A percentile compares a stretch with the other conserved stretches of the same genome.
Evolutionary conservation across 192 early-diverging fungal genomes (phyloP).

Genomic region (Podochytrium sp.): DNA sequence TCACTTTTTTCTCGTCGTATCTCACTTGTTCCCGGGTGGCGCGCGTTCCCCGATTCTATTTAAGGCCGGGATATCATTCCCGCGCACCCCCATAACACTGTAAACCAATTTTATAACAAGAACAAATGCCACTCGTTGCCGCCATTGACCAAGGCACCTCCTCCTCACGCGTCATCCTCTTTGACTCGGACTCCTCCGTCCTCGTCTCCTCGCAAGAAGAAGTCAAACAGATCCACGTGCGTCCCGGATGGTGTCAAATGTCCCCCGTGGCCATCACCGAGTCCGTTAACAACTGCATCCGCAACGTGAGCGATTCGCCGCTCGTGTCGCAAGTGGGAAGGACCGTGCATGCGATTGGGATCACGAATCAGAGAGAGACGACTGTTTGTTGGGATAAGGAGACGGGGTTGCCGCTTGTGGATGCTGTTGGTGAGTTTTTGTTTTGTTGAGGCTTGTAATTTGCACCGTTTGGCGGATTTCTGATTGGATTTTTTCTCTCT

Average conservation of each 20-base stretch:
- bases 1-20: no score
- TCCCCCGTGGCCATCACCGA: constrained; percentile 77
- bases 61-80: no score
- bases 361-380: constrained; percentile 96
- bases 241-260: constrained; percentile 87
- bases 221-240: constrained; percentile 67
- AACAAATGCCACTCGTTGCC: constrained; percentile 43
- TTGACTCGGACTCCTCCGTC: constrained; percentile 74
- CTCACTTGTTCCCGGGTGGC: no score
- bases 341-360: constrained; percentile 72
- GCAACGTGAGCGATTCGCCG: constrained; percentile 59
- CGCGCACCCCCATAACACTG: no score
- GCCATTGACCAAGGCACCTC: constrained; percentile 95
- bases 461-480: neutral
- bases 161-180: constrained; percentile 89
- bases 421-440: constrained; percentile 20
- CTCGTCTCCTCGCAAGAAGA: constrained; percentile 79
- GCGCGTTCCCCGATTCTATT: no score
- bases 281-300: constrained; percentile 73
- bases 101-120: no score
- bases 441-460: neutral
- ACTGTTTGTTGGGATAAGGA: constrained; percentile 84
- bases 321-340: constrained; percentile 54
- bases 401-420: constrained; percentile 59
- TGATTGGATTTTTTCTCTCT: no score